phyloP scores from a whole-genome alignment of 2,329 filamentous ascomycete genomes.

The Colletotrichum noveboracense region DNA sequence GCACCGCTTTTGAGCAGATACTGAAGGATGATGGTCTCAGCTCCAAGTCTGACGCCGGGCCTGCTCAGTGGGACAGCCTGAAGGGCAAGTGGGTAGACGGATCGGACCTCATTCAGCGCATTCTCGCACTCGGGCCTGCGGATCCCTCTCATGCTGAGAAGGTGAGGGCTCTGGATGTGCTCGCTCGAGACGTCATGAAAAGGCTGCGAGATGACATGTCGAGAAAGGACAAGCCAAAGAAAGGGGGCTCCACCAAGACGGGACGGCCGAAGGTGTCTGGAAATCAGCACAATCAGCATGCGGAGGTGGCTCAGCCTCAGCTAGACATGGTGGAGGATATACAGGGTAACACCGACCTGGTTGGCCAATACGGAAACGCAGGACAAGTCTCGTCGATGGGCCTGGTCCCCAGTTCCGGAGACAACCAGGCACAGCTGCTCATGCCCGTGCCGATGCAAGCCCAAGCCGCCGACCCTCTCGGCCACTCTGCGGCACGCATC shows the following conservation, averaged over 20 bases:
- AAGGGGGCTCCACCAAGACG: background rate
- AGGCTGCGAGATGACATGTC: conserved; percentile 71
- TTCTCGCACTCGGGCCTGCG: conserved; percentile 54
- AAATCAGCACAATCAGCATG: background rate
- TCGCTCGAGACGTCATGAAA: conserved; percentile 81
- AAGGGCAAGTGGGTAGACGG: conserved; percentile 71
- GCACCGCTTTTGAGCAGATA: conserved; percentile 69
- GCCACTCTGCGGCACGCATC: conserved; percentile 6
- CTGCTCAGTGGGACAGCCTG: conserved; percentile 73
- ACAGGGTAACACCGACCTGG: background rate
- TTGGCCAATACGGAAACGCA: conserved; percentile 5
- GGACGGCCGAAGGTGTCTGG: background rate
- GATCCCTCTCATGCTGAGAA: conserved; percentile 61
- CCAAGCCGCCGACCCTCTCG: conserved; percentile 3
- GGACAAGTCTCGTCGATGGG: conserved; percentile 16
- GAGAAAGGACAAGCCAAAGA: conserved; percentile 50
- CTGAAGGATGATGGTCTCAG: conserved; percentile 71
- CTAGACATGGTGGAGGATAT: conserved; percentile 19
- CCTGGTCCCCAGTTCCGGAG: conserved; percentile 1
- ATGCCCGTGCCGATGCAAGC: conserved; percentile 16
- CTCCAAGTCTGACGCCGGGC: conserved; percentile 74
- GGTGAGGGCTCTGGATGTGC: conserved; percentile 69
- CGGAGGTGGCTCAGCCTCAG: background rate
- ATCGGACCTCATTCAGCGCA: conserved; percentile 58
- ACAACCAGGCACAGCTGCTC: conserved; percentile 11